Base-by-base conservation (phyloP, 257 asterid genomes). In the Nicotiana paniculata region DNA sequence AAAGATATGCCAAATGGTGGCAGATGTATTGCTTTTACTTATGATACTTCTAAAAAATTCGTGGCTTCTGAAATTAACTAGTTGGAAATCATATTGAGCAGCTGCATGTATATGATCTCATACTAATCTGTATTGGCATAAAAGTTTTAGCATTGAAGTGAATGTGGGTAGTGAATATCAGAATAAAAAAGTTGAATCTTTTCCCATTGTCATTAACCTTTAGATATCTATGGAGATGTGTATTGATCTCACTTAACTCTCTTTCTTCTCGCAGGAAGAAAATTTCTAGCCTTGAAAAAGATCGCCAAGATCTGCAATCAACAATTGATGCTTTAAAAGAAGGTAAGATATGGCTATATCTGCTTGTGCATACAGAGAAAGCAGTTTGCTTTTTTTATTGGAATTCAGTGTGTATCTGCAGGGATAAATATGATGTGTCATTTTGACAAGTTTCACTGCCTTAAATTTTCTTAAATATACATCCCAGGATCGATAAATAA, bases 271-370 rank as follows among this genome's bases (percentile, higher is more conserved):
- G 82, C 90, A 96, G 99, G 89, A 94, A 91, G 87, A 93, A 86
- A 89, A 86, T 94, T 83, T 88, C 93, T n/a, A 91, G 91, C 87
- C 90, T 96, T 77, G 98, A 96, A 88, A 96, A 87, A 87, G 99
- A 96, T 70, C 94, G 96, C 76, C 97, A 89, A 90, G 98, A 94
- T 91, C 90, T 94, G 86, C 94, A 85, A 74, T 92, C 97, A 77
- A 96, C 98, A 30, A 88, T 96, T 79, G 88, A 90, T 86, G 98
- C 98, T 84, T 89, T 96, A 85, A 94, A 90, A 90, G 98, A 96
- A 93, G 99, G 99, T 94, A 84, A 24, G 48, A 4, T 65, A 37
- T 54, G 74, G 26, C 2, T 81, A 62, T 68, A 33, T 57, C 21
- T 64, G 77, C 24, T 64, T 80, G 63, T 51, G 43, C 79, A 16